These are phyloP conservation scores for Persicaria tinctoria DNA, from an alignment of 148 eudicot species.

Conservation along the genomic window DNA sequence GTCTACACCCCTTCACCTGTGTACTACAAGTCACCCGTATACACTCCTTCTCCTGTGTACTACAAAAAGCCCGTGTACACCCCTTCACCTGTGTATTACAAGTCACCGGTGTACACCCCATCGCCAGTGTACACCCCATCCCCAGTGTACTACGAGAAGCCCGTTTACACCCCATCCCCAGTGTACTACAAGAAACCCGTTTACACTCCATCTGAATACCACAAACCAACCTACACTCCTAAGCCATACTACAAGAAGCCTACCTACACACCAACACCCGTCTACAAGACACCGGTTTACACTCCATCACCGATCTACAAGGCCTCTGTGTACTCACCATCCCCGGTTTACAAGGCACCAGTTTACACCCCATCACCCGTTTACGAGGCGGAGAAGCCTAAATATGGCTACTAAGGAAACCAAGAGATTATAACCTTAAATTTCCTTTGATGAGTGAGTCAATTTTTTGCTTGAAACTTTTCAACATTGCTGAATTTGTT, in stretches of 20 bases:
- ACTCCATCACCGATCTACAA: constrained; percentile 1
- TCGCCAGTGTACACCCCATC: background rate
- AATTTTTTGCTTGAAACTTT: background rate
- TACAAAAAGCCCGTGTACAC: too few species aligned
- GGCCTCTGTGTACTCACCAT: background rate
- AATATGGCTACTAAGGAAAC: background rate
- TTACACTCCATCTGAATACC: background rate
- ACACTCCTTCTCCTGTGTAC: too few species aligned
- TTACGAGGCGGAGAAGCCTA: background rate
- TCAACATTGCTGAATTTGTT: background rate
- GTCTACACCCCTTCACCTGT: too few species aligned
- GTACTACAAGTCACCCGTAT: too few species aligned
- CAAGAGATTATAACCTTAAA: background rate
- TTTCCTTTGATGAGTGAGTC: background rate
- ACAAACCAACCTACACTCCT: background rate
- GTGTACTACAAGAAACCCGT: background rate
- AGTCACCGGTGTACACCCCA: background rate
- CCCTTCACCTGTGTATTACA: background rate
- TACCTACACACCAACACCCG: background rate
- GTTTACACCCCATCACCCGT: background rate
- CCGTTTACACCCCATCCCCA: background rate
- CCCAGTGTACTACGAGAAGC: background rate
- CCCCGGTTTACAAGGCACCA: constrained; percentile 6
- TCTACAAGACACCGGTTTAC: background rate
- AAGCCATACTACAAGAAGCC: constrained; percentile 6